Conservation (phyloP, 495 filamentous ascomycete species). For the Penicillium daleae region DNA sequence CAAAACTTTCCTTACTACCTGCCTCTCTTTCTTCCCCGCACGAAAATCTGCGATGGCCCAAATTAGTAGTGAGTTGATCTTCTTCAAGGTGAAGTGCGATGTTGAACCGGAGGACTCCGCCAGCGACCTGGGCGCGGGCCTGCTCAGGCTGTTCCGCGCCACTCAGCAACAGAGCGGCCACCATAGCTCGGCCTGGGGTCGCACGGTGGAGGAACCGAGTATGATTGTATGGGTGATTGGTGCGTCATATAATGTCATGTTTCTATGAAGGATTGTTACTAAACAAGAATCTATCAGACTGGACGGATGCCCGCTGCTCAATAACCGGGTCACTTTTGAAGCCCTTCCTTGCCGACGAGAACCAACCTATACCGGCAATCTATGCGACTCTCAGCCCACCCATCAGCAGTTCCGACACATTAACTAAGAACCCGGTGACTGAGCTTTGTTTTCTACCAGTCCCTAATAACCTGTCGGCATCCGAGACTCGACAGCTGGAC, state of each 20-base stretch:
- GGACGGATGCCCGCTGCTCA: slow-evolving; percentile 41
- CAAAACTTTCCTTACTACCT: neutral
- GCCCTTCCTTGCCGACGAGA: slow-evolving; percentile 33
- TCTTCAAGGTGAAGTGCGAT: slow-evolving; percentile 41
- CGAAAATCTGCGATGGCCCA: slow-evolving; percentile 23
- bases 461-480: slow-evolving; percentile 29
- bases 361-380: slow-evolving; percentile 25
- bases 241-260: slow-evolving; percentile 14
- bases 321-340: slow-evolving; percentile 22
- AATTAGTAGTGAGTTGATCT: slow-evolving; percentile 43
- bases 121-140: slow-evolving; percentile 36
- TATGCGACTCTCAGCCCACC: slow-evolving; percentile 42
- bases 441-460: slow-evolving; percentile 43
- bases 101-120: slow-evolving; percentile 47
- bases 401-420: slow-evolving; percentile 32
- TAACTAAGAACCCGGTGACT: slow-evolving; percentile 45
- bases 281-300: slow-evolving; percentile 31
- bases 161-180: slow-evolving; percentile 43
- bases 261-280: neutral
- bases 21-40: neutral
- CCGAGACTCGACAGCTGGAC: slow-evolving; percentile 29
- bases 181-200: slow-evolving; percentile 45
- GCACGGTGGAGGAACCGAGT: slow-evolving; percentile 41
- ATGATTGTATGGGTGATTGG: slow-evolving; percentile 46
- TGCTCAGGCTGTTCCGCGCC: slow-evolving; percentile 34